Base-by-base conservation (phyloP, 306 rosid genomes). In the Pterocarpus macrocarpus region DNA sequence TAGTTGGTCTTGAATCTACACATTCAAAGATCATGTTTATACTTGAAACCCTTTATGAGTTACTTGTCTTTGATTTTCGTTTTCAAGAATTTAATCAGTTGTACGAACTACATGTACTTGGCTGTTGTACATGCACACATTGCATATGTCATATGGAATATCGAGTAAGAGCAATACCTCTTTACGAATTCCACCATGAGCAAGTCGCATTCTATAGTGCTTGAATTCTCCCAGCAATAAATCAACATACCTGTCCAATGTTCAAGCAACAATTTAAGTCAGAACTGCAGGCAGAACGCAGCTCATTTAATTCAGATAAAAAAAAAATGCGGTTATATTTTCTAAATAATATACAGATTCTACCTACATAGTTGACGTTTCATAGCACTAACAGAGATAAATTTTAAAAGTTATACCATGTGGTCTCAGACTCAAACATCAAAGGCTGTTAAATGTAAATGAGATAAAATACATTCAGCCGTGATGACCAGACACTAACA, bases 191-290 rank as follows among this genome's bases (percentile, higher is more conserved):
- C 96, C 98, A 15, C 94, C 97, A 75, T 92, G 91, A 85, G 86
- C 91, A 73, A 96, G 90, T 81, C 94, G 89, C 12, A 97, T 93
- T 89, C 90, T 92, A 77, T 90, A 96, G 86, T 92, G 98, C 92
- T 93, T 96, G 83, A 96, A 96, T 85, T 96, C 99, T 59, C 99
- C 98, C 90, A 96, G 85, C 82, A 96, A 83, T 89, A 90, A 86
- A 84, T 96, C 99, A 78, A 96, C 97, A 55, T 96, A 93, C 89
- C 99, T 96, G 82, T 80, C 52, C 66, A 71, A 71, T 65, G 47
- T 43, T 43, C 47, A 43, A 52, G 74, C 79, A 83, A 84, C 71
- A 79, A 78, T 53, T 83, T 72, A 72, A 83, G 83, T 87, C 83
- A 89, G 83, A 80, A 83, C 7, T 50, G 74, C 52, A 55, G 53